These are phyloP conservation scores for Porphyridium purpureum DNA, from an alignment of 23 red algal genomes.

Conservation along the genomic window DNA sequence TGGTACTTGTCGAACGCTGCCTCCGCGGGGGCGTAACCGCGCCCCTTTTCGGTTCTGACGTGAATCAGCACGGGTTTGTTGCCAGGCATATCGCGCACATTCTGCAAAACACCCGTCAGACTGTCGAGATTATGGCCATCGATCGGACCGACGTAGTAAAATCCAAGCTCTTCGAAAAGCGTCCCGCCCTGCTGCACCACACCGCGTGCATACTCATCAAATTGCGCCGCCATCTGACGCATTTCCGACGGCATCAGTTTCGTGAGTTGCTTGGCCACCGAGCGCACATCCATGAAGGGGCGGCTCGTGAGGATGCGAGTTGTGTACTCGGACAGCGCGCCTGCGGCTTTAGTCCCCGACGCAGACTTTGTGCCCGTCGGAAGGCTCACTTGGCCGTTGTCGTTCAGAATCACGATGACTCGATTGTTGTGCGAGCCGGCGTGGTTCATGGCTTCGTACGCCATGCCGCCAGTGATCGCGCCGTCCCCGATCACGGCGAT, in stretches of 20 bases:
- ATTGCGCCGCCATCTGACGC: constrained; percentile 72
- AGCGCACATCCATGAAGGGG: constrained; percentile 61
- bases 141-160: constrained; percentile 93
- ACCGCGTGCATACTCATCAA: constrained; percentile 75
- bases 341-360: constrained; percentile 56
- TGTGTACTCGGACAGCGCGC: constrained; percentile 80
- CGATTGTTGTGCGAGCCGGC: constrained; percentile 83
- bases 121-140: constrained; percentile 84
- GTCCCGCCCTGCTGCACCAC: constrained; percentile 45
- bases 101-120: constrained; percentile 56
- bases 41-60: constrained; percentile 87
- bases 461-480: constrained; percentile 90
- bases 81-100: constrained; percentile 86
- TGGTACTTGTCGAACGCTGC: constrained; percentile 93
- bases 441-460: constrained; percentile 99
- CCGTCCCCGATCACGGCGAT: constrained; percentile 97
- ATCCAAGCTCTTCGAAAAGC: constrained; percentile 94
- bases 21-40: constrained; percentile 89
- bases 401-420: constrained; percentile 92
- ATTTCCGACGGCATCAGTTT: constrained; percentile 67
- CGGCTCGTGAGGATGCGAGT: constrained; percentile 52
- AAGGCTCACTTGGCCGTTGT: constrained; percentile 86
- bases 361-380: constrained; percentile 93
- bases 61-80: constrained; percentile 96
- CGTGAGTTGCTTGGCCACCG: constrained; percentile 74